Conservation (phyloP, 345 rosid species). For the Eucalyptus microcorys region DNA sequence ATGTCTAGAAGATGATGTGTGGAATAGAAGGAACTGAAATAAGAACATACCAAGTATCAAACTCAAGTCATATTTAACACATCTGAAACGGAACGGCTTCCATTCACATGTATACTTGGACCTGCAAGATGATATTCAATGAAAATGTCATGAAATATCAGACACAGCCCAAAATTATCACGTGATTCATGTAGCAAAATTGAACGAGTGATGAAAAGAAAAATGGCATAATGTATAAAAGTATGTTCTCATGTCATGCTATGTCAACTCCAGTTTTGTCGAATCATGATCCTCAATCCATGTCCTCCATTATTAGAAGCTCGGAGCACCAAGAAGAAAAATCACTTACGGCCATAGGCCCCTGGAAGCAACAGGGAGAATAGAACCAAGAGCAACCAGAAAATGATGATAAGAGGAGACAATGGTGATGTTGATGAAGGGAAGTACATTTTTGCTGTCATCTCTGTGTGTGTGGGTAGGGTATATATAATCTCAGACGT, state of each 20-base stretch:
- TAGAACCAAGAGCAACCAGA: neutral
- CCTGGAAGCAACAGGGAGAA: neutral
- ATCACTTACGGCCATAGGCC: neutral
- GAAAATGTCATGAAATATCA: neutral
- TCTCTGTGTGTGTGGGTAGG: too few species aligned
- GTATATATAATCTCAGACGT: neutral
- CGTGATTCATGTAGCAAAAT: neutral
- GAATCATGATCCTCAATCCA: neutral
- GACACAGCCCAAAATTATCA: neutral
- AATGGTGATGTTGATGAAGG: neutral
- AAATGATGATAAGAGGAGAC: neutral
- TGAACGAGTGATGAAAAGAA: too few species aligned
- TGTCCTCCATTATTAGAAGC: neutral
- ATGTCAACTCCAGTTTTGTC: neutral
- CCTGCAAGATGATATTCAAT: too few species aligned
- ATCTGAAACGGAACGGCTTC: too few species aligned
- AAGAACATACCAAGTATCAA: neutral
- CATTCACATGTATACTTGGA: fast-evolving
- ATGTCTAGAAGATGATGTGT: neutral
- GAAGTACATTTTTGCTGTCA: neutral
- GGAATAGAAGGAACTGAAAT: neutral
- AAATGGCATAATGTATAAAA: too few species aligned
- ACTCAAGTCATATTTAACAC: too few species aligned
- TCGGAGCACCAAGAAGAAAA: neutral
- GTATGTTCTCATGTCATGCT: neutral